phyloP scores from a whole-genome alignment of 352 stramenopile species.

The Blastocystis sp. region DNA sequence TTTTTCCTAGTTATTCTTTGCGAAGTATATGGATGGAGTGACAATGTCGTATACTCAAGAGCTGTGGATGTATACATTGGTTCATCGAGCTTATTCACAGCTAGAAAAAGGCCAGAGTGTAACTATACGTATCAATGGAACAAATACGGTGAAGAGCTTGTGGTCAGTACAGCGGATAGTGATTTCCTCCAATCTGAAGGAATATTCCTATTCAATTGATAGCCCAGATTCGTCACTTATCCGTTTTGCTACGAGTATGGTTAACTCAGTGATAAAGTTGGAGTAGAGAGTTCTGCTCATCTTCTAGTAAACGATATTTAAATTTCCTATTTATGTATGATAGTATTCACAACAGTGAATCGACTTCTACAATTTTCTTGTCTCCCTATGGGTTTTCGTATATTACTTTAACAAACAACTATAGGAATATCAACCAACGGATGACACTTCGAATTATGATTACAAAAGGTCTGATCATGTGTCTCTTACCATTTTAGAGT shows the following conservation, averaged over 20 bases:
- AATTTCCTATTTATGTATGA: slow-evolving; percentile 27
- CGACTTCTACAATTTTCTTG: slow-evolving; percentile 21
- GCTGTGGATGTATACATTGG: neutral
- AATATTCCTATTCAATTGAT: slow-evolving; percentile 39
- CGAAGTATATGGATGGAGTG: neutral
- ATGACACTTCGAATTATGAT: neutral
- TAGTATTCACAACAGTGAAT: neutral
- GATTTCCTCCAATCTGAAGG: slow-evolving; percentile 27
- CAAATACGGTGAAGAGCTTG: neutral
- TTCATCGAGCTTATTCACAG: neutral
- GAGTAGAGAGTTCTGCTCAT: neutral
- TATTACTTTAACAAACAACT: slow-evolving; percentile 38
- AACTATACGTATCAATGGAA: slow-evolving; percentile 38
- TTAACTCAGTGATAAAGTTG: neutral
- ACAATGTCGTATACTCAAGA: neutral
- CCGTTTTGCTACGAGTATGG: neutral
- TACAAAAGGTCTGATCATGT: neutral
- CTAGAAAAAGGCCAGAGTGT: slow-evolving; percentile 30
- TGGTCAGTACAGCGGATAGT: slow-evolving; percentile 40
- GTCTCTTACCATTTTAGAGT: neutral
- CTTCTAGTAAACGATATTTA: neutral
- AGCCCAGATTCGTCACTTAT: slow-evolving; percentile 40
- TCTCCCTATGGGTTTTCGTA: slow-evolving; percentile 28
- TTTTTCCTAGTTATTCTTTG: neutral
- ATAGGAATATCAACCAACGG: neutral